phyloP scores from a whole-genome alignment of 176 grass and related monocot species.

The Paspalum vaginatum region DNA sequence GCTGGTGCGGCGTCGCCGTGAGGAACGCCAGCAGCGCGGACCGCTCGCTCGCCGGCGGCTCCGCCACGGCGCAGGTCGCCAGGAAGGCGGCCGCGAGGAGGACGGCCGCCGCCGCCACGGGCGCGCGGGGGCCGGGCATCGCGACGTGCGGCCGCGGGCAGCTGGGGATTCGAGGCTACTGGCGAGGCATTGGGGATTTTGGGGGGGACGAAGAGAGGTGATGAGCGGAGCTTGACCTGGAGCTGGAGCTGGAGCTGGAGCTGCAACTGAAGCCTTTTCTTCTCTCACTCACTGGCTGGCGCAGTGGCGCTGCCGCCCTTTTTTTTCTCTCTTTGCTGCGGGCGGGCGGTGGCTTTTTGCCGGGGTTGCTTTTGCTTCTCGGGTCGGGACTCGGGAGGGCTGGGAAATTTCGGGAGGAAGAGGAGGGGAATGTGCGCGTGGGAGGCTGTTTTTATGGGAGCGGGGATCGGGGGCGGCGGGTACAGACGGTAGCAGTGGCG shows the following conservation, averaged over 20 bases:
- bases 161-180: not conserved
- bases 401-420: constrained; percentile 1
- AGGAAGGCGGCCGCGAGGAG: not conserved
- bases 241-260: not conserved
- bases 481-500: not conserved
- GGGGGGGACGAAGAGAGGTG: not conserved
- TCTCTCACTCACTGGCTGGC: not conserved
- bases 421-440: constrained; percentile 9
- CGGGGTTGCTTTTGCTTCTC: not conserved
- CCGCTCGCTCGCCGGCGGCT: constrained; percentile 62
- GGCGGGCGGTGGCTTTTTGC: not conserved
- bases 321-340: not conserved
- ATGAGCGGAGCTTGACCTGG: not conserved
- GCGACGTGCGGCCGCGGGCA: not conserved
- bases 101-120: not conserved
- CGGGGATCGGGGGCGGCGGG: not conserved
- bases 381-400: too few relatives aligned
- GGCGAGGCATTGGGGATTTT: constrained; percentile 22
- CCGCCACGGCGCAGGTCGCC: constrained; percentile 1
- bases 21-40: constrained; percentile 77
- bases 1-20: constrained; percentile 64
- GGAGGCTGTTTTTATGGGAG: constrained; percentile 37
- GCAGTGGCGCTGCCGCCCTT: constrained; percentile 24
- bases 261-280: too few relatives aligned
- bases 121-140: constrained; percentile 30